Evolutionary conservation across 2,329 filamentous ascomycete species (phyloP).

Genomic region (Penicillium sp.): DNA sequence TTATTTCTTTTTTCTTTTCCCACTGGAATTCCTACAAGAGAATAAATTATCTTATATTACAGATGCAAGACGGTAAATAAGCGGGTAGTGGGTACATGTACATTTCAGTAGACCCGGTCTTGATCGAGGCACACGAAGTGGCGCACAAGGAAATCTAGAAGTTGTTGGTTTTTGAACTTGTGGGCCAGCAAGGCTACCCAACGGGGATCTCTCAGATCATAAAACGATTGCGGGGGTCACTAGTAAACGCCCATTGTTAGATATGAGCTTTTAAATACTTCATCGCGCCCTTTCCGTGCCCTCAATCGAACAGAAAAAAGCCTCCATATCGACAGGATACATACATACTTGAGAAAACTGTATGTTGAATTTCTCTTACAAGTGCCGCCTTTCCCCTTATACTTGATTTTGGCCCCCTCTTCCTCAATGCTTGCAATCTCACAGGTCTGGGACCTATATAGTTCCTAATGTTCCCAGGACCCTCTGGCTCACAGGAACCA

Average conservation of each 20-base stretch:
- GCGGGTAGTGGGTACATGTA: slow-evolving; percentile 9
- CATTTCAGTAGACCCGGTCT: slow-evolving; percentile 9
- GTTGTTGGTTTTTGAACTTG: slow-evolving; percentile 8
- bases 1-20: slow-evolving; percentile 3
- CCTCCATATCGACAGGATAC: slow-evolving; percentile 1
- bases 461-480: slow-evolving; percentile 18
- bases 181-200: slow-evolving; percentile 17
- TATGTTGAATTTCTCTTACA: slow-evolving; percentile 13
- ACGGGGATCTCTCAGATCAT: slow-evolving; percentile 12
- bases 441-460: slow-evolving; percentile 19
- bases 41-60: slow-evolving; percentile 13
- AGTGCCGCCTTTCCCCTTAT: slow-evolving; percentile 10
- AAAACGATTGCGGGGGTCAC: slow-evolving; percentile 20
- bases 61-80: slow-evolving; percentile 7
- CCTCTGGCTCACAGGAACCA: slow-evolving; percentile 20
- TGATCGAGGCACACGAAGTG: slow-evolving; percentile 9
- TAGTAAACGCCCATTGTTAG: slow-evolving; percentile 1
- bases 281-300: slow-evolving; percentile 16
- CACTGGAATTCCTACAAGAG: neutral
- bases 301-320: slow-evolving; percentile 10
- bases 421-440: slow-evolving; percentile 10
- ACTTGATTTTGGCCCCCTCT: slow-evolving; percentile 9
- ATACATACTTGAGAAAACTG: slow-evolving; percentile 2
- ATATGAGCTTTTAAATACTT: slow-evolving; percentile 11
- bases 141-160: slow-evolving; percentile 19